These are phyloP conservation scores for Ceratobasidium papillatum DNA, from an alignment of 1,284 basidiomycete species.

Conservation along the genomic window DNA sequence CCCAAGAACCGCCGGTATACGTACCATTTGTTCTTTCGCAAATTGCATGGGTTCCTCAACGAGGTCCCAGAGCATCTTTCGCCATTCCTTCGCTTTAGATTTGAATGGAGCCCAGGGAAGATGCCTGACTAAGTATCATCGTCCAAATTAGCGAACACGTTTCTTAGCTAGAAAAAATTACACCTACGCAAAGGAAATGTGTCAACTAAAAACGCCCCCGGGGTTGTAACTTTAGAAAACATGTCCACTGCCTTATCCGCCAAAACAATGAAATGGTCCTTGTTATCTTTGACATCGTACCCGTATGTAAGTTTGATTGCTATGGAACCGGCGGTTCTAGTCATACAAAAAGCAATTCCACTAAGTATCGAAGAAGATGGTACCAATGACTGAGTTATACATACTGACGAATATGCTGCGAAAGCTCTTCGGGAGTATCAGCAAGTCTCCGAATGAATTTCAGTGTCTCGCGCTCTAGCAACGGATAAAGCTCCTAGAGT, in stretches of 20 bases:
- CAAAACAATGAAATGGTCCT: conserved; percentile 30
- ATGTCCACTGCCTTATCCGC: conserved; percentile 23
- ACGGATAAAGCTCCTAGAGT: not conserved
- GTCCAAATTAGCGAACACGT: not conserved
- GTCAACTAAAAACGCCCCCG: conserved; percentile 17
- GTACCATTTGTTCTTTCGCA: conserved; percentile 9
- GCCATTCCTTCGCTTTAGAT: conserved; percentile 12
- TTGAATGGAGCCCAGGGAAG: conserved; percentile 31
- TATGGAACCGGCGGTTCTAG: not conserved
- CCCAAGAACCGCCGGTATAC: not conserved
- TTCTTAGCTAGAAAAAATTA: not conserved
- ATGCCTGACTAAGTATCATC: not conserved
- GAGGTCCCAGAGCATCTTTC: conserved; percentile 4
- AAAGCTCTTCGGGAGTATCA: conserved; percentile 21
- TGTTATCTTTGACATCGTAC: conserved; percentile 7
- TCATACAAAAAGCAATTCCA: no score
- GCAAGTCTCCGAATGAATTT: conserved; percentile 16
- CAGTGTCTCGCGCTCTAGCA: conserved; percentile 26
- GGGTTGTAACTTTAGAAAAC: conserved; percentile 6
- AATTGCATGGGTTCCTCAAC: conserved; percentile 12
- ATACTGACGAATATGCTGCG: conserved; percentile 28
- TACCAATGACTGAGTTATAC: not conserved
- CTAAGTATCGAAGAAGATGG: no score
- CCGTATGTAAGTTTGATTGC: conserved; percentile 32
- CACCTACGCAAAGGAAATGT: conserved; percentile 10